Evolutionary conservation across 1,284 basidiomycete genomes (phyloP), one percentile per base, ranked within the genome.

Genomic region (Ceratobasidium theobromae): DNA sequence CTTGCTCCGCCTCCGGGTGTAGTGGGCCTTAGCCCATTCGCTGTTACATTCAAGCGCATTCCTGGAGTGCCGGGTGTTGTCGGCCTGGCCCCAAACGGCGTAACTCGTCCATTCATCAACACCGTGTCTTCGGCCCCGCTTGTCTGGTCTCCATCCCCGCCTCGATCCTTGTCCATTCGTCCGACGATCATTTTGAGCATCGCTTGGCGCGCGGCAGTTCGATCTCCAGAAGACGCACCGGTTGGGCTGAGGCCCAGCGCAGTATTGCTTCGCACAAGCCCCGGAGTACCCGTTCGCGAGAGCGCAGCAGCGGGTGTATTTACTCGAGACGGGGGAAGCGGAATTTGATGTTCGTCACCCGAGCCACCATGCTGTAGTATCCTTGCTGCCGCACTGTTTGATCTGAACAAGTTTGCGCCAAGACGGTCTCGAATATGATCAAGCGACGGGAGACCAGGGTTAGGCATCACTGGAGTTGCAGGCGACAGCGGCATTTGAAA

Each of bases 341-440:
- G 58, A 25, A 62, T 41, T 28, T 62, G 58, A 25, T 62, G 46
- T 25, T 62, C 58, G 25, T 62, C 58, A 8, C 49, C 49, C 14
- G 35, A 8, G n/a, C n/a, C n/a, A 12, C 54, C 41, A 16, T 25
- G 32, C 11, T 41, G 46, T 9, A 48, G 43, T 74, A 85, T 83
- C 57, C 84, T 82, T 25, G 84, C 82, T 6, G 80, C 78, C 18
- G 88, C 87, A 73, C 89, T 91, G 73, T 91, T 91, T 2, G 89
- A 91, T 18, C 90, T 85, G 73, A 87, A 85, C 4, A 92, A 79
- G 25, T 87, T 84, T 11, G 71, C 70, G 33, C 58, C 58, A 1
- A 62, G 32, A 12, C 58, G 45, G 32, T 62, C 58, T 67, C 77
- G 85, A 53, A 91, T 76, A 25, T 86, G 86, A 72, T 90, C 88